phyloP scores from a whole-genome alignment of 176 grass and related monocot genomes.

The Stipa capillata region DNA sequence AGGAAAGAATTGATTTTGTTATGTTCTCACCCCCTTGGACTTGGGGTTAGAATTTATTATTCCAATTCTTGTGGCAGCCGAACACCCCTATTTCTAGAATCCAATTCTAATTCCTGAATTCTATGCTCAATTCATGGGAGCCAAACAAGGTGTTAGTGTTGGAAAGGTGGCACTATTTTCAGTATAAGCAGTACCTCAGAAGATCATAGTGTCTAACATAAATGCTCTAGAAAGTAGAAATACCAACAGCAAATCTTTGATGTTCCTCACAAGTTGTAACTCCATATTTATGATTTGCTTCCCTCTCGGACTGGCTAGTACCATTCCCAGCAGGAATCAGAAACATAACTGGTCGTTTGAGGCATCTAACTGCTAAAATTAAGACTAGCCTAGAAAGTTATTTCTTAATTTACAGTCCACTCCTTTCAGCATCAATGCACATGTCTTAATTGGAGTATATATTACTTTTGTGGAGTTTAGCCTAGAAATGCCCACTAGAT shows the following conservation, averaged over 20 bases:
- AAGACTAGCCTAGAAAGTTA: too few relatives aligned
- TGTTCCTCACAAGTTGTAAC: background rate
- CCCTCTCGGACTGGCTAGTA: background rate
- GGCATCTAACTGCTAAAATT: background rate
- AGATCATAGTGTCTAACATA: background rate
- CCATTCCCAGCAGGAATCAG: background rate
- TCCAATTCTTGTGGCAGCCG: too few relatives aligned
- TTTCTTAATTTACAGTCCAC: too few relatives aligned
- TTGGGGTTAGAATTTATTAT: too few relatives aligned
- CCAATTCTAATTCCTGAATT: too few relatives aligned
- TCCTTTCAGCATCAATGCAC: background rate
- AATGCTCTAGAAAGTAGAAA: background rate
- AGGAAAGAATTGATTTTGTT: too few relatives aligned
- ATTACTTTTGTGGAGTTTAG: background rate
- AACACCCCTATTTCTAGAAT: too few relatives aligned
- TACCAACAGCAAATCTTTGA: background rate
- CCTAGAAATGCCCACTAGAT: background rate
- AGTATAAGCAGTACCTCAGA: background rate
- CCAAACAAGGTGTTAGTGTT: too few relatives aligned
- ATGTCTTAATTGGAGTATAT: background rate
- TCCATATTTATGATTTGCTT: background rate
- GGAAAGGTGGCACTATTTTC: background rate
- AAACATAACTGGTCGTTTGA: background rate
- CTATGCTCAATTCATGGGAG: too few relatives aligned
- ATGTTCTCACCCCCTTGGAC: too few relatives aligned